phyloP scores from a whole-genome alignment of 306 rosid species.

The Alnus glutinosa region DNA sequence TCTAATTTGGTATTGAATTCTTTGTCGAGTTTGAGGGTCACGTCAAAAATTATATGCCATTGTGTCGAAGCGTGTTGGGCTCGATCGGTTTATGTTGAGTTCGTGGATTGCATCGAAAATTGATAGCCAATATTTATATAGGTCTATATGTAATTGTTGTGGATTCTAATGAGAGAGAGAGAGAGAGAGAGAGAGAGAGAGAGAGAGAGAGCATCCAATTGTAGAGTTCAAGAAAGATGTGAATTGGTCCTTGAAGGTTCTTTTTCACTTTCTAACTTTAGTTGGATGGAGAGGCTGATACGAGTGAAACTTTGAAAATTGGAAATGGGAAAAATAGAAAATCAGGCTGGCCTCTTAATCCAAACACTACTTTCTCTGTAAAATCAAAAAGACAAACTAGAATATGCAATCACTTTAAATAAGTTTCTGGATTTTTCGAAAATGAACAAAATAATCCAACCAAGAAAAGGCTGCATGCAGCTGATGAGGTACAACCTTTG shows the following conservation, averaged over 20 bases:
- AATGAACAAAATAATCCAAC: constrained; percentile 44
- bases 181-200: neutral
- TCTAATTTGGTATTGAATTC: too few relatives aligned
- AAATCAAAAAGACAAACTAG: constrained; percentile 33
- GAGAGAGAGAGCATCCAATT: constrained; percentile 22
- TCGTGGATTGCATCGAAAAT: too few relatives aligned
- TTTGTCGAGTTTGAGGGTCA: too few relatives aligned
- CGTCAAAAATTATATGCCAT: too few relatives aligned
- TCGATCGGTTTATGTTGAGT: too few relatives aligned
- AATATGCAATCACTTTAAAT: constrained; percentile 35
- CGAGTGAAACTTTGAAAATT: constrained; percentile 7
- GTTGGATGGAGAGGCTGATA: constrained; percentile 16
- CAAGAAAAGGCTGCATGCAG: constrained; percentile 52
- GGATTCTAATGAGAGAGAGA: too few relatives aligned
- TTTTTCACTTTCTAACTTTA: constrained; percentile 24
- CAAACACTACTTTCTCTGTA: constrained; percentile 20
- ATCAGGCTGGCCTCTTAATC: constrained; percentile 18
- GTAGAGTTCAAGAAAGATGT: constrained; percentile 36
- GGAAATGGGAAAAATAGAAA: neutral
- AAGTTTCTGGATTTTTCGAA: constrained; percentile 49
- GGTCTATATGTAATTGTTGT: too few relatives aligned
- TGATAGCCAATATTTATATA: too few relatives aligned
- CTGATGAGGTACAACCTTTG: constrained; percentile 36
- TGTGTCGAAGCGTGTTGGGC: too few relatives aligned
- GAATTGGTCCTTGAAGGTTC: constrained; percentile 21